Evolutionary conservation across 2,329 filamentous ascomycete genomes (phyloP).

Genomic region (Kalmusia sp.): DNA sequence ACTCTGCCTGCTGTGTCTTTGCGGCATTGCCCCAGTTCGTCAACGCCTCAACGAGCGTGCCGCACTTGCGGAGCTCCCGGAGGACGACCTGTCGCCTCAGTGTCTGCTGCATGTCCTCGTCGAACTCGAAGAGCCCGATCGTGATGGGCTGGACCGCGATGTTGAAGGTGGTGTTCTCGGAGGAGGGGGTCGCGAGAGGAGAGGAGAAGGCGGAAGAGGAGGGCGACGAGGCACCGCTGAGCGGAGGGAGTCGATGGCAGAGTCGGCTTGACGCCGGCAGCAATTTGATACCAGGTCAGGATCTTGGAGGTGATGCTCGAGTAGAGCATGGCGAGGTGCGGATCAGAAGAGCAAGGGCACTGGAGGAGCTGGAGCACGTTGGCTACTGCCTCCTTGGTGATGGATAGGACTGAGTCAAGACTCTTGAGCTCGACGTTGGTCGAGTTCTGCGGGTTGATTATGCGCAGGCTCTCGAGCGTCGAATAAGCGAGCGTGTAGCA

Average conservation of each 20-base stretch:
- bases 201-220: slow-evolving; percentile 26
- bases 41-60: slow-evolving; percentile 36
- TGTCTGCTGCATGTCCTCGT: slow-evolving; percentile 34
- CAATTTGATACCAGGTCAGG: slow-evolving; percentile 41
- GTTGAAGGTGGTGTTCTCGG: slow-evolving; percentile 25
- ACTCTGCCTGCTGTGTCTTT: slow-evolving; percentile 33
- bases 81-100: slow-evolving; percentile 34
- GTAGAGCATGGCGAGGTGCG: slow-evolving; percentile 45
- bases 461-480: slow-evolving; percentile 38
- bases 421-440: slow-evolving; percentile 26
- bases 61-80: slow-evolving; percentile 36
- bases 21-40: slow-evolving; percentile 32
- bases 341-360: slow-evolving; percentile 40
- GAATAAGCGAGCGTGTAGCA: slow-evolving; percentile 40
- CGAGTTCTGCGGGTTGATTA: slow-evolving; percentile 27
- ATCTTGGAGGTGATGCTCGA: slow-evolving; percentile 43
- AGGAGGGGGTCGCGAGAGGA: slow-evolving; percentile 23
- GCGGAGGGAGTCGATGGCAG: slow-evolving; percentile 18
- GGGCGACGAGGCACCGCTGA: slow-evolving; percentile 22
- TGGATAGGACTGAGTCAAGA: slow-evolving; percentile 36
- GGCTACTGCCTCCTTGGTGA: slow-evolving; percentile 32
- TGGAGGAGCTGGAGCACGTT: slow-evolving; percentile 37
- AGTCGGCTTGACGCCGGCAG: slow-evolving; percentile 29
- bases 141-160: slow-evolving; percentile 32
- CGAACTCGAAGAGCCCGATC: slow-evolving; percentile 36